Percentiles rank a stretch among this genome's conserved stretches.
phyloP scores from a whole-genome alignment of 345 rosid species.

The Nasturtium officinale region DNA sequence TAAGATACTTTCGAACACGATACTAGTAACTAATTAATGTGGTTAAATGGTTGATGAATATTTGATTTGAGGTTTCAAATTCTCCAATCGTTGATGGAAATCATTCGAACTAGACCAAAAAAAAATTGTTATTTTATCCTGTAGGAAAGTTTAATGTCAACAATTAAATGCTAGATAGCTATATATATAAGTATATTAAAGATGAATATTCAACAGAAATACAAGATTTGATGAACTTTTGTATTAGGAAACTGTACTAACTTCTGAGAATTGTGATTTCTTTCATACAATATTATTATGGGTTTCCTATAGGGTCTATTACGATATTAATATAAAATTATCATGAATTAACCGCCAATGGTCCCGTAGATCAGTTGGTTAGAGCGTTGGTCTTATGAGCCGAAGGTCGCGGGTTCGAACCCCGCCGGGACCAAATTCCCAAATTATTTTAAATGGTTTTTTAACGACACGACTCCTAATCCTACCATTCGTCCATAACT shows the following conservation, averaged over 20 bases:
- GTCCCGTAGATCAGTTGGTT: conserved; percentile 99
- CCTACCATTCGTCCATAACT: neutral
- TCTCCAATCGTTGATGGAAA: too few relatives aligned
- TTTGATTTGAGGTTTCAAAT: too few relatives aligned
- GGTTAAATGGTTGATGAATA: too few relatives aligned
- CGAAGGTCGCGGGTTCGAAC: conserved; percentile 97
- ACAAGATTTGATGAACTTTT: neutral
- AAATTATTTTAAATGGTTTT: too few relatives aligned
- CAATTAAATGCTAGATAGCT: neutral
- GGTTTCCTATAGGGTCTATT: neutral
- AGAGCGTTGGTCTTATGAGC: conserved; percentile 99
- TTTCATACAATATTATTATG: too few relatives aligned
- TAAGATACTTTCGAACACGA: too few relatives aligned
- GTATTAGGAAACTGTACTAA: neutral
- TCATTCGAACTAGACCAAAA: neutral
- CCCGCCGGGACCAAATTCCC: conserved; percentile 73
- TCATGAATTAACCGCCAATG: fast-evolving
- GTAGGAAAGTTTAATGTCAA: neutral
- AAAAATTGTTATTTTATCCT: neutral
- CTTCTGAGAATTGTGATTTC: neutral
- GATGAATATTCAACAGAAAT: neutral
- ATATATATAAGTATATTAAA: neutral
- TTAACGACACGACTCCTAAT: neutral
- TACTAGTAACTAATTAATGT: too few relatives aligned
- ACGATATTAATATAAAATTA: fast-evolving